Conservation (phyloP, 768 basidiomycete species). For the Russula compacta region DNA sequence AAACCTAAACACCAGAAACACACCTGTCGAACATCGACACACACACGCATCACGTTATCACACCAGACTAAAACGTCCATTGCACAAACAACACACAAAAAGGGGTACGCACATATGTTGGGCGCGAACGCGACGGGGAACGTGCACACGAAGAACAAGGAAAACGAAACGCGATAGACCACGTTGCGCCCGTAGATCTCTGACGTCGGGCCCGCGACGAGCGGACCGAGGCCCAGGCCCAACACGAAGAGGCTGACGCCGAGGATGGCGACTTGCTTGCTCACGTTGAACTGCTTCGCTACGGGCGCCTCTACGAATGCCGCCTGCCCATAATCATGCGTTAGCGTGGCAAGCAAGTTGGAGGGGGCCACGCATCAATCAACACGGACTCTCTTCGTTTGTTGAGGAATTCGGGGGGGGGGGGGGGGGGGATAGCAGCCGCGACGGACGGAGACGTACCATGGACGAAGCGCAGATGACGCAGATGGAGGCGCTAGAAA, state of each 20-base stretch:
- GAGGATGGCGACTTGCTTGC: conserved; percentile 33
- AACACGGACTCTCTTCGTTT: background rate
- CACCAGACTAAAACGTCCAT: background rate
- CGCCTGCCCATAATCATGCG: conserved; percentile 20
- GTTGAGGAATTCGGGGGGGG: no score
- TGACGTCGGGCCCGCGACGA: conserved; percentile 32
- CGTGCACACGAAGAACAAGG: conserved; percentile 50
- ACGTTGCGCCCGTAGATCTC: conserved; percentile 53
- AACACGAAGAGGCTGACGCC: conserved; percentile 33
- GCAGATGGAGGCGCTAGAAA: conserved; percentile 21
- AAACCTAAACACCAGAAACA: conserved; percentile 55
- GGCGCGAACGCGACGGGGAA: conserved; percentile 70
- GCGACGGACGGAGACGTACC: conserved; percentile 16
- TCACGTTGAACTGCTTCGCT: conserved; percentile 30
- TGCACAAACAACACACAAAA: background rate
- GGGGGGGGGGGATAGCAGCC: no score
- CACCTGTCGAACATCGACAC: conserved; percentile 25
- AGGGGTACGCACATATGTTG: conserved; percentile 40
- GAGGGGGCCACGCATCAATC: background rate
- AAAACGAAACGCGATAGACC: conserved; percentile 55
- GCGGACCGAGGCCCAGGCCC: conserved; percentile 27
- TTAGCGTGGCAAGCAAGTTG: background rate
- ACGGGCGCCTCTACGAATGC: conserved; percentile 33
- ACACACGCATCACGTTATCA: conserved; percentile 19
- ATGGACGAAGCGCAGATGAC: conserved; percentile 23